These are phyloP conservation scores for Russula foetens DNA, from an alignment of 768 basidiomycete genomes.

Conservation along the genomic window DNA sequence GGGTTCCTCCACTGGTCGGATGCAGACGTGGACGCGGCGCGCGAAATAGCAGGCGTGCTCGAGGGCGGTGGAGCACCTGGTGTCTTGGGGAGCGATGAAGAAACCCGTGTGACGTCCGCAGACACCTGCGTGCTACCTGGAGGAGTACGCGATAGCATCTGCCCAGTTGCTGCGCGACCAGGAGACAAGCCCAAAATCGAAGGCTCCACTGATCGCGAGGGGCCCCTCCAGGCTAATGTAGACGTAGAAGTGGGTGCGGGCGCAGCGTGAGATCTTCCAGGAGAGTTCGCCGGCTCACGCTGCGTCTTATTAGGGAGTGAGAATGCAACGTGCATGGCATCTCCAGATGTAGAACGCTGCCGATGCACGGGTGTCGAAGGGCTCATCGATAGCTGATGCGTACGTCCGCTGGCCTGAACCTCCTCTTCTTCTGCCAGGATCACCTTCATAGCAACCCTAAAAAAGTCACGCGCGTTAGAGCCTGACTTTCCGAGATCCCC, in stretches of 20 bases:
- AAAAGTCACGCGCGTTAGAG: neutral
- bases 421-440: slow-evolving; percentile 75
- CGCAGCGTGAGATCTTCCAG: neutral
- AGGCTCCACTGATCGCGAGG: too few species aligned
- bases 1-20: neutral
- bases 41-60: neutral
- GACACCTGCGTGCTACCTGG: neutral
- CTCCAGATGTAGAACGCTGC: slow-evolving; percentile 11
- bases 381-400: slow-evolving; percentile 14
- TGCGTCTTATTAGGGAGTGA: slow-evolving; percentile 11
- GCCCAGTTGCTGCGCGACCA: neutral
- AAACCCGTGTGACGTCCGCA: neutral
- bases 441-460: slow-evolving; percentile 72
- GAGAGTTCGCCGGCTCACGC: neutral
- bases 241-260: too few species aligned
- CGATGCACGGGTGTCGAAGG: neutral
- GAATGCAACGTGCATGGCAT: slow-evolving; percentile 2
- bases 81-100: neutral
- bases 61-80: neutral
- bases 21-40: too few species aligned
- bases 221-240: too few species aligned
- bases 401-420: slow-evolving; percentile 17
- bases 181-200: neutral
- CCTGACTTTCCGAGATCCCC: neutral
- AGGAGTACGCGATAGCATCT: neutral